Conservation (phyloP, 345 rosid genomes). For the Bretschneidera sinensis region DNA sequence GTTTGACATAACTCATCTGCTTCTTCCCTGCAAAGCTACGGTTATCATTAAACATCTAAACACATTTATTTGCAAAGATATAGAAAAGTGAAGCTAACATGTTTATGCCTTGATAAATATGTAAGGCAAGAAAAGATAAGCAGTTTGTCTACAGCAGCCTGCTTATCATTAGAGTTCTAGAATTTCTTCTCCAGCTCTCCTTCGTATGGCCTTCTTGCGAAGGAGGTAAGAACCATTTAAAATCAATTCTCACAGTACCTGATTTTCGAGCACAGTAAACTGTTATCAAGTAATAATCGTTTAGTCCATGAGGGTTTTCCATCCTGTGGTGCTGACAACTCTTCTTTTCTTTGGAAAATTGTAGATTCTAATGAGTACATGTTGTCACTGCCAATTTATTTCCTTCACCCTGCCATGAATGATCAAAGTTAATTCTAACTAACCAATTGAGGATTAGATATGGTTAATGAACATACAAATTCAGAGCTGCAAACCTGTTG, state of each 20-base stretch:
- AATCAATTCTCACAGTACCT: conserved; percentile 30
- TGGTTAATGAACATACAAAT: neutral
- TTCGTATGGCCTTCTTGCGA: no score
- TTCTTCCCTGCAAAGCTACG: conserved; percentile 53
- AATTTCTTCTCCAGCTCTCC: no score
- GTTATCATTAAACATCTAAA: neutral
- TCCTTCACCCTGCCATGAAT: conserved; percentile 41
- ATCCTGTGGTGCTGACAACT: conserved; percentile 36
- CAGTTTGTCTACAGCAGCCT: no score
- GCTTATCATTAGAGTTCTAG: no score
- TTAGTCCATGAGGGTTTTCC: conserved; percentile 86
- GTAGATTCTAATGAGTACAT: conserved; percentile 58
- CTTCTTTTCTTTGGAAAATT: conserved; percentile 61
- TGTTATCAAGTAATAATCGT: conserved; percentile 40
- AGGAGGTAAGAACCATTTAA: no score
- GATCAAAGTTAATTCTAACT: neutral
- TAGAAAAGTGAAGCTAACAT: neutral
- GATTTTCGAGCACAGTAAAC: conserved; percentile 65
- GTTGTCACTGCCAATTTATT: conserved; percentile 54
- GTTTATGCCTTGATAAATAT: neutral
- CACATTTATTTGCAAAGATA: no score
- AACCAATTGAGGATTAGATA: neutral
- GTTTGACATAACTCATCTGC: conserved; percentile 78
- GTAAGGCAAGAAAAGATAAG: neutral
- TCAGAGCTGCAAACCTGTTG: conserved; percentile 36